Evolutionary conservation across 2,329 filamentous ascomycete genomes (phyloP).

Genomic region (Pseudophaeomoniella oleicola): DNA sequence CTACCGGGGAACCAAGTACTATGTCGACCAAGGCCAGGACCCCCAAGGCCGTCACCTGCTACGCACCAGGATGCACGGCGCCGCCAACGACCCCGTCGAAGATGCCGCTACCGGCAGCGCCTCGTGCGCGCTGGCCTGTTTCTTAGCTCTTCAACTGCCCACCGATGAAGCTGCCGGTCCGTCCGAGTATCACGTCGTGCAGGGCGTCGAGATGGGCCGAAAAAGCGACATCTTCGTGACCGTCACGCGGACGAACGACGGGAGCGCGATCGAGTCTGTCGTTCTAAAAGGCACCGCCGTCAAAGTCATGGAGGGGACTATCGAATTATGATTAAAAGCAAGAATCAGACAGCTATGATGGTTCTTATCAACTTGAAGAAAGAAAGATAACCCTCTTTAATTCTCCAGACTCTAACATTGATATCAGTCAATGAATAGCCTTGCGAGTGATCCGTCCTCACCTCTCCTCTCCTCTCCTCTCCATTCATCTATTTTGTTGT

Average conservation of each 20-base stretch:
- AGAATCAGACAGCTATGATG: too few relatives aligned
- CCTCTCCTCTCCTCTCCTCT: too few relatives aligned
- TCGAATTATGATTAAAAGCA: too few relatives aligned
- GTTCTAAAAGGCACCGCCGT: constrained; percentile 20
- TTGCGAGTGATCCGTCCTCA: too few relatives aligned
- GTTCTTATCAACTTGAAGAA: too few relatives aligned
- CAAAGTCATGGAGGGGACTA: constrained; percentile 19
- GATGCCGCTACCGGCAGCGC: constrained; percentile 52
- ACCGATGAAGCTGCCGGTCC: constrained; percentile 13
- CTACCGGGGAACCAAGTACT: constrained; percentile 2
- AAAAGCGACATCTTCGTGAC: constrained; percentile 23
- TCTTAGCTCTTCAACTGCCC: constrained; percentile 33
- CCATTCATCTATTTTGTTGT: too few relatives aligned
- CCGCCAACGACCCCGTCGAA: constrained; percentile 23
- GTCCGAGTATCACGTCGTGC: constrained; percentile 38
- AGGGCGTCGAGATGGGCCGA: constrained; percentile 55
- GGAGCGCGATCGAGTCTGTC: constrained; percentile 17
- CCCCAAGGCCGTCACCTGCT: constrained; percentile 2
- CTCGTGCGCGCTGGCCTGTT: constrained; percentile 41
- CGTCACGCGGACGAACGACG: constrained; percentile 12
- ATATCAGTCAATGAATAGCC: too few relatives aligned
- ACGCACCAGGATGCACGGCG: constrained; percentile 7
- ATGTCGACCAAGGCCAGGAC: constrained; percentile 5
- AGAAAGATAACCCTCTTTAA: too few relatives aligned
- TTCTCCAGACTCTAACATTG: too few relatives aligned